phyloP scores from a whole-genome alignment of 139 green algal species.

The Asterochloris erici region DNA sequence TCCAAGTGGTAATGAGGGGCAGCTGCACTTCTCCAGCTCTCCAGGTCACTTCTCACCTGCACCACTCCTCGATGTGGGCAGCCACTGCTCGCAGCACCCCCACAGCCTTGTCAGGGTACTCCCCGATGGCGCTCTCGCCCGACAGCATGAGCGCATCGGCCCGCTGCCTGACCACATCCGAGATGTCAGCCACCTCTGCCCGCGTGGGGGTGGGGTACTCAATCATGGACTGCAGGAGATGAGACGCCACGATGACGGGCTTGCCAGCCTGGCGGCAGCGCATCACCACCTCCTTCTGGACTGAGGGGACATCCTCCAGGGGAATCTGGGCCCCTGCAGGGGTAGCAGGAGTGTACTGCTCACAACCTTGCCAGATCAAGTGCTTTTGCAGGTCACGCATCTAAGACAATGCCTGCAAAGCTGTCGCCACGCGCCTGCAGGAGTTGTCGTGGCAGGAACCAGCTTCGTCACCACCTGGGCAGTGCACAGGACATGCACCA shows the following conservation, averaged over 20 bases:
- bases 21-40: not conserved
- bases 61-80: conserved; percentile 55
- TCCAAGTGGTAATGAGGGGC: too few species aligned
- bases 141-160: conserved; percentile 86
- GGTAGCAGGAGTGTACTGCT: not conserved
- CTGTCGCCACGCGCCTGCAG: too few species aligned
- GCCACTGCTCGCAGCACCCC: conserved; percentile 64
- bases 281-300: conserved; percentile 80
- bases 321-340: conserved; percentile 59
- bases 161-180: conserved; percentile 74
- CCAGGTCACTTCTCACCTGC: conserved; percentile 7
- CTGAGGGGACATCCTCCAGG: conserved; percentile 74
- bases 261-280: conserved; percentile 63
- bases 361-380: too few species aligned
- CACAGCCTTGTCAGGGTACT: conserved; percentile 70
- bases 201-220: conserved; percentile 75
- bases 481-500: too few species aligned
- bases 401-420: too few species aligned
- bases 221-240: conserved; percentile 83
- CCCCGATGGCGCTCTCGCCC: conserved; percentile 75
- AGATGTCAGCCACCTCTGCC: conserved; percentile 82
- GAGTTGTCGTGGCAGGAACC: too few species aligned
- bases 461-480: too few species aligned
- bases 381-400: too few species aligned
- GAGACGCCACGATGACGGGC: conserved; percentile 79